phyloP scores from a whole-genome alignment of 805 yeast genomes.

The Candida morakotiae region DNA sequence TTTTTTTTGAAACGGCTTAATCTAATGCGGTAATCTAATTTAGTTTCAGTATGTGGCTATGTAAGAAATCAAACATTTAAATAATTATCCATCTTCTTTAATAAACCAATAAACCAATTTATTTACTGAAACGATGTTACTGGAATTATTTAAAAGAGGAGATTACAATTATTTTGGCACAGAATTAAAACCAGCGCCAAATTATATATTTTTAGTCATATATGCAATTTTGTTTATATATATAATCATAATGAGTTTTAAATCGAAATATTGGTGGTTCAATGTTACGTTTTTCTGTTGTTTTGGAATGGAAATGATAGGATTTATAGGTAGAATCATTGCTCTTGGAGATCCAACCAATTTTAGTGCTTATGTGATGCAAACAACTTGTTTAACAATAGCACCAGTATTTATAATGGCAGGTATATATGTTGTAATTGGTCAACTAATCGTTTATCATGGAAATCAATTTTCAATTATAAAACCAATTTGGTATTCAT shows the following conservation, averaged over 20 bases:
- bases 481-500: constrained; percentile 42
- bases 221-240: constrained; percentile 23
- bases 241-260: constrained; percentile 21
- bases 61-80: too few species aligned
- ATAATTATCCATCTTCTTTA: too few species aligned
- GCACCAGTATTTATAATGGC: constrained; percentile 43
- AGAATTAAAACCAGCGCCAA: constrained; percentile 23
- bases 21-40: too few species aligned
- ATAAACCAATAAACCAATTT: too few species aligned
- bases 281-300: constrained; percentile 36
- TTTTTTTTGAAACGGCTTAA: too few species aligned
- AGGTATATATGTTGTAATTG: constrained; percentile 38
- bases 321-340: constrained; percentile 35
- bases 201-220: constrained; percentile 26
- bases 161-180: constrained; percentile 18
- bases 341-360: constrained; percentile 21
- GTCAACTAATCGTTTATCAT: constrained; percentile 35
- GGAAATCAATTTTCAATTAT: constrained; percentile 34
- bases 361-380: constrained; percentile 23
- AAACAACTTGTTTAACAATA: constrained; percentile 32
- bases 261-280: constrained; percentile 37
- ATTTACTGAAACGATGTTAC: too few species aligned
- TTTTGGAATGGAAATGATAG: constrained; percentile 30
- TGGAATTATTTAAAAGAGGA: too few species aligned
- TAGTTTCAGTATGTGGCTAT: too few species aligned